These are phyloP conservation scores for Macrocybe gigantea DNA, from an alignment of 768 basidiomycete species.

Conservation along the genomic window DNA sequence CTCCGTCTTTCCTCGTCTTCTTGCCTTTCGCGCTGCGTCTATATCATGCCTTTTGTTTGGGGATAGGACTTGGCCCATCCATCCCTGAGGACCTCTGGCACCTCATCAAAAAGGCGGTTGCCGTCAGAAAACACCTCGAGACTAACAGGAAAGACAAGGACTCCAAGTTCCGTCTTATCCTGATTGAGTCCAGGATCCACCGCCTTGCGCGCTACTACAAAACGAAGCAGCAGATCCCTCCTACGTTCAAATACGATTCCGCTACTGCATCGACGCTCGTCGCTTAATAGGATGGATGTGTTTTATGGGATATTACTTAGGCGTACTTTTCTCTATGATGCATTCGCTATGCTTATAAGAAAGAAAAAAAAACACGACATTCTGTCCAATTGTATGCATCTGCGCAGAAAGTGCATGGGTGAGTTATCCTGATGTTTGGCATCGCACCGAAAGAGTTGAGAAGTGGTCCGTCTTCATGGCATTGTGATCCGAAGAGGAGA, in stretches of 20 bases:
- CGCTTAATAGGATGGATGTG: conserved; percentile 56
- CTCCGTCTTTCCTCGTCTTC: conserved; percentile 9
- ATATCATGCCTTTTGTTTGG: conserved; percentile 40
- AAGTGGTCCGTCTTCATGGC: too few species aligned
- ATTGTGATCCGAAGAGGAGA: too few species aligned
- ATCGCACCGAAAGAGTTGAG: too few species aligned
- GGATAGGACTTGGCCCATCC: conserved; percentile 89
- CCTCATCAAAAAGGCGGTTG: conserved; percentile 99
- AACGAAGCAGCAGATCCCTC: conserved; percentile 95
- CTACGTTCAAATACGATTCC: conserved; percentile 98
- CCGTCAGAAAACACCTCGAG: conserved; percentile 98
- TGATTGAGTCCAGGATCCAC: conserved; percentile 99
- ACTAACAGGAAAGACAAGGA: conserved; percentile 99
- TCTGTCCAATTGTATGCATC: too few species aligned
- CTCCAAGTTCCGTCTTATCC: conserved; percentile 90
- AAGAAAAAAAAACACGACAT: too few species aligned
- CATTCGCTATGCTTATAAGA: too few species aligned
- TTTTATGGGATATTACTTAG: too few species aligned
- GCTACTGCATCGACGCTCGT: conserved; percentile 90
- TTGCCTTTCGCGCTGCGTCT: conserved; percentile 10
- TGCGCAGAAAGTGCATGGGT: too few species aligned
- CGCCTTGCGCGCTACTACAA: conserved; percentile 97
- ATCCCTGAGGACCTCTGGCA: conserved; percentile 99
- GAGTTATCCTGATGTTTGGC: too few species aligned
- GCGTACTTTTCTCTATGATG: too few species aligned